These are phyloP conservation scores for Tricholoma bakamatsutake DNA, from an alignment of 768 basidiomycete genomes.

Conservation along the genomic window DNA sequence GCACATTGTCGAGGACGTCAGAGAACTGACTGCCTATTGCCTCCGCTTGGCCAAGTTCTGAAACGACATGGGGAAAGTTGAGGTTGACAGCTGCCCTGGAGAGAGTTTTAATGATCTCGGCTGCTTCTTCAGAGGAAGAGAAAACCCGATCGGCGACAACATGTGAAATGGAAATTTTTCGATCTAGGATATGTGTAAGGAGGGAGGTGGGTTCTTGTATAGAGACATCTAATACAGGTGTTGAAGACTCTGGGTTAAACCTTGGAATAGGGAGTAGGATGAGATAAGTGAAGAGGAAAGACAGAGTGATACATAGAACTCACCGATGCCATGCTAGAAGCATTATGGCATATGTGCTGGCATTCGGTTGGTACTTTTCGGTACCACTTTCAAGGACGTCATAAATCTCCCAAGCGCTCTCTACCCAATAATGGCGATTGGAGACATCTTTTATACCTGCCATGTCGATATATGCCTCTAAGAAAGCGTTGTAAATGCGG, in stretches of 20 bases:
- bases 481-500: constrained; percentile 60
- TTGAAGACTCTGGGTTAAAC: constrained; percentile 30
- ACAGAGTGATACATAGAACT: constrained; percentile 9
- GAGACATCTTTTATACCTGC: constrained; percentile 40
- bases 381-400: constrained; percentile 42
- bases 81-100: constrained; percentile 56
- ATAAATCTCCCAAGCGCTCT: constrained; percentile 58
- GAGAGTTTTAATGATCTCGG: constrained; percentile 47
- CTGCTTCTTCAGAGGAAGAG: constrained; percentile 47
- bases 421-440: constrained; percentile 50
- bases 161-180: constrained; percentile 41
- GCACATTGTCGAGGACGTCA: constrained; percentile 46
- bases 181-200: constrained; percentile 39
- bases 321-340: constrained; percentile 53
- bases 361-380: constrained; percentile 44
- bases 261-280: constrained; percentile 17
- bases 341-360: constrained; percentile 65
- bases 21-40: constrained; percentile 31
- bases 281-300: background rate
- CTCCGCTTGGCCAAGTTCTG: constrained; percentile 52
- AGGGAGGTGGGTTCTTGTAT: constrained; percentile 26
- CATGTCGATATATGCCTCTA: constrained; percentile 60
- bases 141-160: constrained; percentile 58
- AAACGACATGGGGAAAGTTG: constrained; percentile 43
- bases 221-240: constrained; percentile 11